These are phyloP conservation scores for Borovskyia barvae DNA, from an alignment of 208 protist species.

Conservation along the genomic window DNA sequence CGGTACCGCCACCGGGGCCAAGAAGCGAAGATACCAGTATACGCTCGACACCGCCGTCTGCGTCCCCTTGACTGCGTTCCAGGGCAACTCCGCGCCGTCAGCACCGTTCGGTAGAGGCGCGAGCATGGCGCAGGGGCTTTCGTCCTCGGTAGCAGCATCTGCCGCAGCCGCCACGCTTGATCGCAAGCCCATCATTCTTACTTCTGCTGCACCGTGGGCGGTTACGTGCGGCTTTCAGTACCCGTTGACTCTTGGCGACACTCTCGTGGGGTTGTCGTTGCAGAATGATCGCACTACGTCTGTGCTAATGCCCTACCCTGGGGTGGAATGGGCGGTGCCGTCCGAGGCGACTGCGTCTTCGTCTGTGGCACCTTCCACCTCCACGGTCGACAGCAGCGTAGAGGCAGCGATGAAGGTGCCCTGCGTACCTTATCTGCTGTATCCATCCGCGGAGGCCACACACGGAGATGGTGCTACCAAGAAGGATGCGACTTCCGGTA, in stretches of 20 bases:
- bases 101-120: no score
- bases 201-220: conserved; percentile 27
- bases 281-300: conserved; percentile 42
- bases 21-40: conserved; percentile 10
- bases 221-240: conserved; percentile 47
- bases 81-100: not conserved
- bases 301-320: conserved; percentile 15
- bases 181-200: conserved; percentile 5
- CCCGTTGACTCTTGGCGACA: conserved; percentile 45
- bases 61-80: conserved; percentile 4
- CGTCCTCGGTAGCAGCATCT: no score
- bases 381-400: not conserved
- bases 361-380: not conserved
- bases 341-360: not conserved
- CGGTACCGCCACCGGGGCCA: not conserved
- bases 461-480: not conserved
- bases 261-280: conserved; percentile 36
- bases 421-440: conserved; percentile 15
- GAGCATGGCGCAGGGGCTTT: no score
- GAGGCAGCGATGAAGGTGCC: not conserved
- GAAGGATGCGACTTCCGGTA: not conserved
- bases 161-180: no score
- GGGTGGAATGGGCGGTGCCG: conserved; percentile 20
- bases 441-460: not conserved
- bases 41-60: conserved; percentile 24